Evolutionary conservation across 1,139 yeast genomes (phyloP).

Genomic region (Protomyces inundatus): DNA sequence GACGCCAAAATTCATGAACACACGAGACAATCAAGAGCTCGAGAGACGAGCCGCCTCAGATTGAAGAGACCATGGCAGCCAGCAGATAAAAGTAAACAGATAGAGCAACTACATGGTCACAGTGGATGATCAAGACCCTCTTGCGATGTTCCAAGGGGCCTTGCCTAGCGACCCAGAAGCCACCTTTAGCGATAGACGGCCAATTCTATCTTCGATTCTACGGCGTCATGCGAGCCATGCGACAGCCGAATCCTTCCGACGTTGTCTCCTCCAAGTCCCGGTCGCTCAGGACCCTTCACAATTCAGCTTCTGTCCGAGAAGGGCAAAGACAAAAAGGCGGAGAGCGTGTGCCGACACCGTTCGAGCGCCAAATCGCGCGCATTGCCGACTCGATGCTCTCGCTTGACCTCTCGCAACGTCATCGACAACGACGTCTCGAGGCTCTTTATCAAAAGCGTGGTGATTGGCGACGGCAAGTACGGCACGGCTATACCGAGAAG

Average conservation of each 20-base stretch:
- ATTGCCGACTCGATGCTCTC: neutral
- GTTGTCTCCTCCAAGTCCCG: no score
- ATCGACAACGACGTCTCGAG: neutral
- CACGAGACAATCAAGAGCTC: neutral
- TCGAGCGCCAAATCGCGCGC: neutral
- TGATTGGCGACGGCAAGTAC: neutral
- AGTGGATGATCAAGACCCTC: neutral
- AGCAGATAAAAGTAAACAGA: neutral
- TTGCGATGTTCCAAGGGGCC: neutral
- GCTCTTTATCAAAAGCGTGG: neutral
- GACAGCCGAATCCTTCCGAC: neutral
- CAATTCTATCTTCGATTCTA: constrained; percentile 16
- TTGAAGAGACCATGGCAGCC: neutral
- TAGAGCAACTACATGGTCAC: neutral
- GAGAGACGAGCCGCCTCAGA: no score
- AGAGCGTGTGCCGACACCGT: neutral
- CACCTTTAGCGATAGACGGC: neutral
- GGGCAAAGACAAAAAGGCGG: neutral
- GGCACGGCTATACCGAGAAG: neutral
- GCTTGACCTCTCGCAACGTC: neutral
- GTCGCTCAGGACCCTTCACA: neutral
- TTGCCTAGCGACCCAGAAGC: neutral
- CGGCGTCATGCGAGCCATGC: constrained; percentile 23
- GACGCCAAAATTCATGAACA: neutral
- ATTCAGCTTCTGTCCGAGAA: neutral